Conservation (phyloP, 129 eudicot species). For the Logfia minima region DNA sequence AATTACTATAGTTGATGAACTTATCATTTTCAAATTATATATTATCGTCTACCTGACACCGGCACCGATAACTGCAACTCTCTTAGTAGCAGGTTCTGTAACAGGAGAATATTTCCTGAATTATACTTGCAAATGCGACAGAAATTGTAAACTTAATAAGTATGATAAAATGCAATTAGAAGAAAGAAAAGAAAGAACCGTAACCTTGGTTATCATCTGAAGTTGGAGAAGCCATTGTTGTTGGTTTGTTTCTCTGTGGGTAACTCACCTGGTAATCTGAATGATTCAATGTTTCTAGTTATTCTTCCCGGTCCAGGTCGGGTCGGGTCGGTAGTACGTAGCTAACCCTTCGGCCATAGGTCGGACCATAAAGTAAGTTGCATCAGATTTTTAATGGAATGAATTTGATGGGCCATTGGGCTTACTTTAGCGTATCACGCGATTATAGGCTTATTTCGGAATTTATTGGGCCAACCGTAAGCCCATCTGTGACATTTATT, state of each 20-base stretch:
- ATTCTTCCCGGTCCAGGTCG: not conserved
- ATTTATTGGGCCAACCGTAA: too few species aligned
- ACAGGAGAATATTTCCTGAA: not conserved
- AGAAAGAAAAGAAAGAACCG: conserved; percentile 3
- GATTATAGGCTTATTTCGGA: too few species aligned
- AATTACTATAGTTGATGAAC: not conserved
- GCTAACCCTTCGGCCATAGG: too few species aligned
- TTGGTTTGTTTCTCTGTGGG: conserved; percentile 21
- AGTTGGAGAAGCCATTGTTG: conserved; percentile 36
- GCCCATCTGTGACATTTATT: too few species aligned
- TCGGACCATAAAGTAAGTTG: too few species aligned
- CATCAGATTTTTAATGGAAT: too few species aligned
- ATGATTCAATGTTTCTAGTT: not conserved
- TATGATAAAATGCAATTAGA: conserved; percentile 1
- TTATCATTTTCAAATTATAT: not conserved
- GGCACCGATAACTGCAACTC: conserved; percentile 96
- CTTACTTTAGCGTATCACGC: too few species aligned
- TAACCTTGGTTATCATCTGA: conserved; percentile 32
- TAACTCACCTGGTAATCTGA: conserved; percentile 14
- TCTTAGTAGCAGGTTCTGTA: conserved; percentile 53
- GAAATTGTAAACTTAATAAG: not conserved
- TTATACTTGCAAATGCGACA: conserved; percentile 7
- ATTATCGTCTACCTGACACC: conserved; percentile 68
- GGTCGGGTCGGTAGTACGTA: not conserved
- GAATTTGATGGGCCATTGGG: too few species aligned